A percentile compares a stretch with the other conserved stretches of the same genome.
phyloP scores from a whole-genome alignment of 2,329 filamentous ascomycete genomes.

The Cercospora citrullina region DNA sequence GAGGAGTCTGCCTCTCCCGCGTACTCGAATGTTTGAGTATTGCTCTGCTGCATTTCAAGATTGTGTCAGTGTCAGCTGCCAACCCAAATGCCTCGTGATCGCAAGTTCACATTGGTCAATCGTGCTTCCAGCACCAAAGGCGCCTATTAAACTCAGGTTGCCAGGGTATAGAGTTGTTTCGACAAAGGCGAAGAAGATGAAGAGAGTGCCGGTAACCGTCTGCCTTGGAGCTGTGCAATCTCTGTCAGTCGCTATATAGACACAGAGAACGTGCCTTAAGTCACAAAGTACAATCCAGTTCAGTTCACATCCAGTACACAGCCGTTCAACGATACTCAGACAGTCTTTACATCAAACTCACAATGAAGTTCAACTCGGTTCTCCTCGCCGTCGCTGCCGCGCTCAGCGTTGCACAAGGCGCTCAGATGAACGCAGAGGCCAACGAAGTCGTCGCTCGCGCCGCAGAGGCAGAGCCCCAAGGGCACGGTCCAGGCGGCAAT shows the following conservation, averaged over 20 bases:
- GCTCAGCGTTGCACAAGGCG: slow-evolving; percentile 12
- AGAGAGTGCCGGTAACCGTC: background rate
- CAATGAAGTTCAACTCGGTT: slow-evolving; percentile 17
- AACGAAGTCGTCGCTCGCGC: slow-evolving; percentile 12
- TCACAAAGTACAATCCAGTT: background rate
- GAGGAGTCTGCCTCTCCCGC: background rate
- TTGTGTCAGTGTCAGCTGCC: background rate
- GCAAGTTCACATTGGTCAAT: background rate
- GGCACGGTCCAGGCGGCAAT: background rate
- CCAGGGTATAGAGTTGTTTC: background rate
- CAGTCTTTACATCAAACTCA: slow-evolving; percentile 8
- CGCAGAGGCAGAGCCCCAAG: background rate
- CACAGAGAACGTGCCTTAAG: background rate
- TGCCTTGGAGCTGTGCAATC: background rate
- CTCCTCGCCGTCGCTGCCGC: slow-evolving; percentile 15
- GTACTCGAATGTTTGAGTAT: background rate
- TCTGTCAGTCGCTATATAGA: slow-evolving; percentile 2
- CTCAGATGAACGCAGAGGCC: slow-evolving; percentile 10
- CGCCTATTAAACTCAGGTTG: background rate
- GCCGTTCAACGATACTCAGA: background rate
- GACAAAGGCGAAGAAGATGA: background rate
- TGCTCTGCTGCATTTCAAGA: background rate
- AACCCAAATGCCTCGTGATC: background rate
- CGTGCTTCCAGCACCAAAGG: background rate
- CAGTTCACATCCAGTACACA: background rate